Evolutionary conservation across 768 basidiomycete species (phyloP), one percentile per base, ranked within the genome.

Genomic region (Lentinula boryana): DNA sequence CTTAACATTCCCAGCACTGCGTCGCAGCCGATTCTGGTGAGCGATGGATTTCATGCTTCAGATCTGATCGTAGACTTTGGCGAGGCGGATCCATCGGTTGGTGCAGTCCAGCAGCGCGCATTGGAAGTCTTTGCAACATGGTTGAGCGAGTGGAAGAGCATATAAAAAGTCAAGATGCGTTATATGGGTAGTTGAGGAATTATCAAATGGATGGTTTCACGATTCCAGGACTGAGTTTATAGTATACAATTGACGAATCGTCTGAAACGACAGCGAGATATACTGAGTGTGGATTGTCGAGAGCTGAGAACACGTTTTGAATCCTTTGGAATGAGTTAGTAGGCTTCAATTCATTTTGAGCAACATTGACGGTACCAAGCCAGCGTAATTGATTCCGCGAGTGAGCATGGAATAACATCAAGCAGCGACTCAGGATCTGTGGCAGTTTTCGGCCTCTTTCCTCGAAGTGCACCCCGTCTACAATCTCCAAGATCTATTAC

Each of bases 201-300:
- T 35, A 35, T 52, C 48, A 60, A 12, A 60, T 44, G 31, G 48
- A 36, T 50, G 88, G 90, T 66, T 92, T 92, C 62, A 86, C 84
- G 35, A 93, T 88, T 59, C 89, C 91, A 54, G 80, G 78, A 68
- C 86, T 87, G 62, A 93, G 78, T 67, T 89, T 90, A 73, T 93
- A 93, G 71, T 93, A 93, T 56, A 93, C 91, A 50, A 88, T 86
- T 8, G 91, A 91, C 10, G 91, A 85, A 66, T 93, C 91, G 55
- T 88, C 84, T 0, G 86, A 81, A 48, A 84, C 85, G 60, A 92
- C 87, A 12, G 86, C 91, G 33, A 93, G 70, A 66, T 83, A 87
- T 51, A 92, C 71, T 57, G 82, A 76, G 41, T 76, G 69, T 12
- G 79, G 78, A 49, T 74, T 71, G 6, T 71, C 72, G 12, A 90